Evolutionary conservation across 495 filamentous ascomycete species (phyloP), one percentile per base, ranked within the genome.

Genomic region (Podospora didyma): DNA sequence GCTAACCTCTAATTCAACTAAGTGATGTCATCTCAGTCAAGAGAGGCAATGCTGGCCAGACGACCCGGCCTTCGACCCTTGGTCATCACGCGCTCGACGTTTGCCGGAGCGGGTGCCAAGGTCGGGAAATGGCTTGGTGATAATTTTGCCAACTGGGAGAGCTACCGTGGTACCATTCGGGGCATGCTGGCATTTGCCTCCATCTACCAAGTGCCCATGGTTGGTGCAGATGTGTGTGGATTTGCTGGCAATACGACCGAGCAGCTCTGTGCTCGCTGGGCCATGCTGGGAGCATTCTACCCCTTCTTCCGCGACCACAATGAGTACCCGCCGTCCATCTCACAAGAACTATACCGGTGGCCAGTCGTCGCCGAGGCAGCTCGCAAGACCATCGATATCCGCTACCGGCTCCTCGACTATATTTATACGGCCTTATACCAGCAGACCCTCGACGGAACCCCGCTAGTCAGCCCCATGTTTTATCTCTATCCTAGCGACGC

Each of bases 51-150:
- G 89, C 71, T 82, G 10, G 69, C 75, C 31, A 82, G 89, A 35
- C 84, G 88, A 2, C 89, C 90, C 0, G 68, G 65, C 2, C 73
- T 82, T 2, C 81, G 90, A 0, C 89, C 91, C 4, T 62, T 95
- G 51, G 75, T 96, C 57, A 95, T 96, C 67, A 93, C 90, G 17
- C 86, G 91, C 20, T 87, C 82, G 56, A 96, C 89, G 2, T 96
- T 92, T 64, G 85, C 87, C 5, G 90, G 91, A 24, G 87, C 89
- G 16, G 91, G 91, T 7, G 69, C 75, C 42, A 78, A 87, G 24
- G 89, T 93, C 16, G 90, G 89, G 5, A 87, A 96, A 62, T 96
- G 91, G 91, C 83, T 93, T 1, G 91, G 91, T 7, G 91, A 96
- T 74, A 96, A 96, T 67, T 44, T 84, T 14, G 83, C 85, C 34